Base-by-base conservation (phyloP, 192 early-diverging fungal species). In the Pilobolus umbonatus region DNA sequence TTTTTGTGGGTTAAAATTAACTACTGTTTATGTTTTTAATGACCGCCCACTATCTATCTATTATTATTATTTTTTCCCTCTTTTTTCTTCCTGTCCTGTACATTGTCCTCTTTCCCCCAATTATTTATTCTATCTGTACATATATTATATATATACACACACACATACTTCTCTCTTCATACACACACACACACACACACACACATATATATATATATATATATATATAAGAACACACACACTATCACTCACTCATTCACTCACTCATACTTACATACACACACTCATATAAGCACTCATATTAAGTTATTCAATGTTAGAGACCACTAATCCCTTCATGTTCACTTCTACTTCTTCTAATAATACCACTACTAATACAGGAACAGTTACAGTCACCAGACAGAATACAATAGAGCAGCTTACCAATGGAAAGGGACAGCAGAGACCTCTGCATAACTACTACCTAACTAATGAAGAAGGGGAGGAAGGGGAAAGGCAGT, bases 301-400 rank as follows among this genome's bases (percentile, higher is more conserved):
- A n/a, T n/a, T n/a, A n/a, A n/a, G n/a, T 25, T 29, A 30, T 22
- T 62, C 50, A 43, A 54, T 62, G 61, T 28, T 62, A 32, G 61
- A 62, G 45, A 62, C 61, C 4, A 62, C 53, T 35, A 62, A 62
- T 25, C 51, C 61, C 8, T 62, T 53, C 17, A 51, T 62, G 34
- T 62, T 62, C 54, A 35, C 47, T 32, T 50, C 59, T 32, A 22
- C 50, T 31, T 17, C 48, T 21, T 22, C 50, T 19, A 52, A 29
- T 2, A n/a, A 19, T 5, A 25, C 51, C 5, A 53, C 51, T 11
- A 10, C 49, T 31, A 19, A 26, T 9, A 38, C 32, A 53, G 36
- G 21, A 35, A 19, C 51, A 53, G 0, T 28, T 29, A 28, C 47
- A 53, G 3, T 53, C 5, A 34, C 30, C 12, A 34, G 22, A 32